A percentile compares a stretch with the other conserved stretches of the same genome.
Conservation (phyloP, 2,329 filamentous ascomycete genomes). For the Helotiales sp. region DNA sequence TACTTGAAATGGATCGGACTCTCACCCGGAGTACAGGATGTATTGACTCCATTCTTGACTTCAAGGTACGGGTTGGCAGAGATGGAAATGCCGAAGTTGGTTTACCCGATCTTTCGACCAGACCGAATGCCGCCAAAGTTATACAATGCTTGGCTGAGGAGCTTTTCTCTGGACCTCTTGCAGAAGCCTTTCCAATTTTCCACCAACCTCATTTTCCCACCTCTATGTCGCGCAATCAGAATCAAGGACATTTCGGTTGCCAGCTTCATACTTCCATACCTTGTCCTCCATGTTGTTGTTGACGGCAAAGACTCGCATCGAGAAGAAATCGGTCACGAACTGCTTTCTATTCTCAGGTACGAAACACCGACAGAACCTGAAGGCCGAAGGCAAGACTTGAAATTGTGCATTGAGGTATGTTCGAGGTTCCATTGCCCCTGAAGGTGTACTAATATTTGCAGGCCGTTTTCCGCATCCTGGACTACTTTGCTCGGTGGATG, state of each 20-base stretch:
- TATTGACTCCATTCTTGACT: slow-evolving; percentile 83
- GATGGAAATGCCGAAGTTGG: slow-evolving; percentile 56
- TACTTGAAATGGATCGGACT: slow-evolving; percentile 79
- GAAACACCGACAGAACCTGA: slow-evolving; percentile 56
- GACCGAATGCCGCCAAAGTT: slow-evolving; percentile 59
- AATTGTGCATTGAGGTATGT: slow-evolving; percentile 82
- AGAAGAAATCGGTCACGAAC: slow-evolving; percentile 70
- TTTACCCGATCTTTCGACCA: slow-evolving; percentile 73
- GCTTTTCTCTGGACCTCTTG: slow-evolving; percentile 81
- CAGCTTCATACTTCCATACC: slow-evolving; percentile 86
- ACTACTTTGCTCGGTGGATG: slow-evolving; percentile 90
- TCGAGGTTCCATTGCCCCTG: not conserved
- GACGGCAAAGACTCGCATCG: slow-evolving; percentile 69
- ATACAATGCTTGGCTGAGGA: slow-evolving; percentile 82
- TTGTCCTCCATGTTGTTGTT: slow-evolving; percentile 81
- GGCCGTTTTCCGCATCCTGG: slow-evolving; percentile 87
- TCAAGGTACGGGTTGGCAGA: slow-evolving; percentile 80
- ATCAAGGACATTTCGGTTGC: slow-evolving; percentile 86
- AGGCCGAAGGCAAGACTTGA: slow-evolving; percentile 73
- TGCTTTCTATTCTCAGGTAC: slow-evolving; percentile 75
- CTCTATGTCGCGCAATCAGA: slow-evolving; percentile 80
- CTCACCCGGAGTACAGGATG: slow-evolving; percentile 77
- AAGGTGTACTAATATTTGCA: slow-evolving; percentile 46
- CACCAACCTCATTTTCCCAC: slow-evolving; percentile 77
- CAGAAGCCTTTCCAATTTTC: slow-evolving; percentile 74